These are phyloP conservation scores for Blastomyces emzantsi DNA, from an alignment of 2,329 filamentous ascomycete species.

Conservation along the genomic window DNA sequence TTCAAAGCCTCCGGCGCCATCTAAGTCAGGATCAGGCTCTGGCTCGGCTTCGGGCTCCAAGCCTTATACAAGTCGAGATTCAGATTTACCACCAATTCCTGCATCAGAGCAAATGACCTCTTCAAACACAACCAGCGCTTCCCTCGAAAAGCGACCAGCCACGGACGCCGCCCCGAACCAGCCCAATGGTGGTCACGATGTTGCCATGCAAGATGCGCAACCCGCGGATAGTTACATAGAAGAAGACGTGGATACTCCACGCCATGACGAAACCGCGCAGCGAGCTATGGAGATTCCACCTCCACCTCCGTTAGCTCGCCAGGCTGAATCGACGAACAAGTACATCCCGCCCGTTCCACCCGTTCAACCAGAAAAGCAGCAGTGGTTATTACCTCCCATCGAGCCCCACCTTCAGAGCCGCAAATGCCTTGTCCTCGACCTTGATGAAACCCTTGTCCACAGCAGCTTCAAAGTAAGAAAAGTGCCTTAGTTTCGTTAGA, in stretches of 20 bases:
- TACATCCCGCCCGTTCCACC: slow-evolving; percentile 38
- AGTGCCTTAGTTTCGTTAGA: slow-evolving; percentile 1
- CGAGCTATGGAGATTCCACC: slow-evolving; percentile 46
- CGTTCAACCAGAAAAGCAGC: slow-evolving; percentile 43
- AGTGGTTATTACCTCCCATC: slow-evolving; percentile 73
- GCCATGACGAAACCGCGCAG: slow-evolving; percentile 35
- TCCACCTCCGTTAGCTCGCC: slow-evolving; percentile 45
- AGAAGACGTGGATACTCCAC: slow-evolving; percentile 40
- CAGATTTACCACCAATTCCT: background rate
- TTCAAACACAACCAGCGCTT: background rate
- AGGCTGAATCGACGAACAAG: slow-evolving; percentile 30
- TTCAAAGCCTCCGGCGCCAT: background rate
- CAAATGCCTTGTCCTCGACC: slow-evolving; percentile 89
- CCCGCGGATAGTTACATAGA: slow-evolving; percentile 43
- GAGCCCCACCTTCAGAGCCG: slow-evolving; percentile 70
- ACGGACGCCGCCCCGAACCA: slow-evolving; percentile 18
- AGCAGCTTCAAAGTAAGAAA: slow-evolving; percentile 88
- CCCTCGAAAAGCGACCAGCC: slow-evolving; percentile 7
- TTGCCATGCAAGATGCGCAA: slow-evolving; percentile 56
- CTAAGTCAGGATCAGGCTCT: background rate
- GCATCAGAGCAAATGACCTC: background rate
- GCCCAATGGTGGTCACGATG: slow-evolving; percentile 40
- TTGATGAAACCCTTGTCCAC: slow-evolving; percentile 95
- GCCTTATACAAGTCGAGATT: background rate
- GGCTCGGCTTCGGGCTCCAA: background rate